Percentiles rank a stretch among this genome's conserved stretches.
These are phyloP conservation scores for Fusarium lyarnte DNA, from an alignment of 2,329 filamentous ascomycete genomes.

Conservation along the genomic window DNA sequence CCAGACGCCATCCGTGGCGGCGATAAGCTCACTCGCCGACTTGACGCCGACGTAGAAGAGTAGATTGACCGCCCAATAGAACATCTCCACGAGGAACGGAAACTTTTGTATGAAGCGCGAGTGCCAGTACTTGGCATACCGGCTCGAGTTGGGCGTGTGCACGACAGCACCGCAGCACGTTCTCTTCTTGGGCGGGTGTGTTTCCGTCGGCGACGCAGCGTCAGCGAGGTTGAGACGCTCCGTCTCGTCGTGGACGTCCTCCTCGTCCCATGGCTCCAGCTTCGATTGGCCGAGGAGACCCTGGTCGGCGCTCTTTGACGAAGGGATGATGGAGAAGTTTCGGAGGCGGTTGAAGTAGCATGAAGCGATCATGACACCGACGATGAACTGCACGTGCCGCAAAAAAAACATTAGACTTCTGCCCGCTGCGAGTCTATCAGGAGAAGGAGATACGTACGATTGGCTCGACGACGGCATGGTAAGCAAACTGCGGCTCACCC, in stretches of 20 bases:
- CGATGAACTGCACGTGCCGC: slow-evolving; percentile 34
- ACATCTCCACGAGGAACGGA: slow-evolving; percentile 77
- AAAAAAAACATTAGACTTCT: not conserved
- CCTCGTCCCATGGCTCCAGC: slow-evolving; percentile 38
- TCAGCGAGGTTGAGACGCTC: slow-evolving; percentile 16
- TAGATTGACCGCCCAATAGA: slow-evolving; percentile 76
- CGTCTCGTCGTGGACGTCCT: slow-evolving; percentile 36
- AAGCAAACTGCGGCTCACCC: slow-evolving; percentile 44
- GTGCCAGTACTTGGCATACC: slow-evolving; percentile 69
- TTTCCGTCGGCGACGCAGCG: slow-evolving; percentile 29
- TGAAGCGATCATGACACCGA: slow-evolving; percentile 43
- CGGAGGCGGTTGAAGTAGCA: slow-evolving; percentile 45
- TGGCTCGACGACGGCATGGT: slow-evolving; percentile 41
- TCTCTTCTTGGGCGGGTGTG: slow-evolving; percentile 58
- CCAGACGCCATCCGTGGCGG: slow-evolving; percentile 58
- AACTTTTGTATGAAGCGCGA: slow-evolving; percentile 71
- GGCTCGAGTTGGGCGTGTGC: slow-evolving; percentile 67
- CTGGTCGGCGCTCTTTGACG: slow-evolving; percentile 26
- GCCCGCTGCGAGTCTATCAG: not conserved
- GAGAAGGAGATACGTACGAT: slow-evolving; percentile 32
- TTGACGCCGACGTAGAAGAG: slow-evolving; percentile 62
- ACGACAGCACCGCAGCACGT: slow-evolving; percentile 59
- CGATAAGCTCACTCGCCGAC: slow-evolving; percentile 45
- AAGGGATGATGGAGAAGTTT: slow-evolving; percentile 37
- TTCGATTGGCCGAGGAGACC: slow-evolving; percentile 39